Evolutionary conservation across 164 flowering plant genomes (phyloP).

Genomic region (Liriodendron chinense): DNA sequence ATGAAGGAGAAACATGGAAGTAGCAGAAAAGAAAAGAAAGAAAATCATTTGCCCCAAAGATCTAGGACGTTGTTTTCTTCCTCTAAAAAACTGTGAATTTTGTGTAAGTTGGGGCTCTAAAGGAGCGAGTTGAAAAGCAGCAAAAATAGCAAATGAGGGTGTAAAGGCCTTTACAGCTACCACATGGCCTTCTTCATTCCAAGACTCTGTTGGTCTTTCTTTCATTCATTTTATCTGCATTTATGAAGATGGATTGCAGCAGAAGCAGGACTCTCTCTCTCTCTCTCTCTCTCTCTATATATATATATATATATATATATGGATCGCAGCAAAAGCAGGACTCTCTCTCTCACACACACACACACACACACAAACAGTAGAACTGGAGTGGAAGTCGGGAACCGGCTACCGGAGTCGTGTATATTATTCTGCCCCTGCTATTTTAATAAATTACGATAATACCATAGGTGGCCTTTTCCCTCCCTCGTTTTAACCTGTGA

Average conservation of each 20-base stretch:
- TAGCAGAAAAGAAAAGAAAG: background rate
- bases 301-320: no score
- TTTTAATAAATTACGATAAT: no score
- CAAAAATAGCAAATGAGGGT: background rate
- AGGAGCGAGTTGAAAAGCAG: background rate
- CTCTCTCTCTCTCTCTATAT: background rate
- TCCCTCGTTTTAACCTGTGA: no score
- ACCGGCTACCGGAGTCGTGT: no score
- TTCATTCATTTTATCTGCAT: background rate
- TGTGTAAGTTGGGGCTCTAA: conserved; percentile 7
- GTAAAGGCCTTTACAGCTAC: background rate
- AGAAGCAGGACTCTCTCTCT: background rate
- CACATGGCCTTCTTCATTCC: conserved; percentile 5
- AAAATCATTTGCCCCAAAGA: background rate
- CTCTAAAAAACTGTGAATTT: background rate
- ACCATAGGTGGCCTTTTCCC: no score
- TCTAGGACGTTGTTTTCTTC: background rate
- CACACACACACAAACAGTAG: no score
- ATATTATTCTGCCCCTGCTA: no score
- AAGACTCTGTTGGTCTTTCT: background rate
- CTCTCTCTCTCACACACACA: background rate
- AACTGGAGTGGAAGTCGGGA: background rate
- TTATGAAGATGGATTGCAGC: background rate
- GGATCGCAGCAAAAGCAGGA: background rate
- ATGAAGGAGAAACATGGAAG: background rate